Conservation (phyloP, 495 filamentous ascomycete genomes). For the Lasiosphaeris hirsuta region DNA sequence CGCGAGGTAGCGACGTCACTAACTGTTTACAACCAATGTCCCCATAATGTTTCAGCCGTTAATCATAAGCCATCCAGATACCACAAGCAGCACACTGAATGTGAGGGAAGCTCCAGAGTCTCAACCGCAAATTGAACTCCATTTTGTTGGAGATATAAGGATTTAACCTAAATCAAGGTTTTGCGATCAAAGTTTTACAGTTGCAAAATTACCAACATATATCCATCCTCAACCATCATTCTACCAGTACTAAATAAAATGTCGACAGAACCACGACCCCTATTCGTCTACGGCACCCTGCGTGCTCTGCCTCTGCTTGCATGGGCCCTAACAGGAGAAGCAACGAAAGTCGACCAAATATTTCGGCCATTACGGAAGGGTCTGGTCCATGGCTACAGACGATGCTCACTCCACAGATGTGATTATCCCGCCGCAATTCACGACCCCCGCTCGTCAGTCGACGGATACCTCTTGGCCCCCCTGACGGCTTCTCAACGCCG, state of each 20-base stretch:
- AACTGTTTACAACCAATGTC: too few relatives aligned
- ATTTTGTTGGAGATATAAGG: too few relatives aligned
- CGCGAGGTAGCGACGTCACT: too few relatives aligned
- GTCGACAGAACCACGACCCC: slow-evolving; percentile 4
- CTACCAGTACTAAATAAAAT: too few relatives aligned
- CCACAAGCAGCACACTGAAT: too few relatives aligned
- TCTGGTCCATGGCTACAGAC: slow-evolving; percentile 8
- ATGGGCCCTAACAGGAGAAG: slow-evolving; percentile 11
- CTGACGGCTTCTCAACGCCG: slow-evolving; percentile 19
- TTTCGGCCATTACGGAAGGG: background rate
- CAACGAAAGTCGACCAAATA: background rate
- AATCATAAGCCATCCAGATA: too few relatives aligned
- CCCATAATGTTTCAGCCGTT: too few relatives aligned
- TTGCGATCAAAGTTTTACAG: too few relatives aligned
- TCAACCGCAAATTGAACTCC: too few relatives aligned
- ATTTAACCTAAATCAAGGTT: too few relatives aligned
- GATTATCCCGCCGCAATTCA: slow-evolving; percentile 19
- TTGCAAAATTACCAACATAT: background rate
- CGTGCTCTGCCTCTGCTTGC: slow-evolving; percentile 10
- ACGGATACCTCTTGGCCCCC: slow-evolving; percentile 17
- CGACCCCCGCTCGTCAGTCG: slow-evolving; percentile 11
- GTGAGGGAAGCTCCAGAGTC: too few relatives aligned
- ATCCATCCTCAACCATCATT: background rate
- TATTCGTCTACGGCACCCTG: slow-evolving; percentile 13
- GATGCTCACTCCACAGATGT: background rate